These are phyloP conservation scores for Fraxinus floribunda DNA, from an alignment of 305 asterid genomes.

Conservation along the genomic window DNA sequence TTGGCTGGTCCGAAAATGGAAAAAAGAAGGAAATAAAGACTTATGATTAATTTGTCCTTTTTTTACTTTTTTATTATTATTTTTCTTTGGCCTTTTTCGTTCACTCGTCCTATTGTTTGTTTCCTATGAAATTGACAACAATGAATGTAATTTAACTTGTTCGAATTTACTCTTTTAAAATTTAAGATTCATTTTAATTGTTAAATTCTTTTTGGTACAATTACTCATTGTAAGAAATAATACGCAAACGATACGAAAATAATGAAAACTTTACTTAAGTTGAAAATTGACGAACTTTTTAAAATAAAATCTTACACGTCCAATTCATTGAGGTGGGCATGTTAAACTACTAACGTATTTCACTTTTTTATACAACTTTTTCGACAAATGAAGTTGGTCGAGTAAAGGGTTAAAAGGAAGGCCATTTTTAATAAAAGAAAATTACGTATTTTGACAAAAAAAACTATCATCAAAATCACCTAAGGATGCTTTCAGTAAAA, in stretches of 20 bases:
- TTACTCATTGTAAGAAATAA: not conserved
- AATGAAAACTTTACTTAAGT: not conserved
- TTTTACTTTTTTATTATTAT: no score
- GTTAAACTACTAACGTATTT: not conserved
- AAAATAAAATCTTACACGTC: not conserved
- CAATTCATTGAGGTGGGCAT: not conserved
- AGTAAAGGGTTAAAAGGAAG: not conserved
- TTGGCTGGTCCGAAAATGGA: slow-evolving; percentile 4
- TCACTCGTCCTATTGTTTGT: not conserved
- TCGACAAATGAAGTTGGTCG: not conserved
- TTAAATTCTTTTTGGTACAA: no score
- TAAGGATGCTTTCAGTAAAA: not conserved
- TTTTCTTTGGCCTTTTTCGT: not conserved
- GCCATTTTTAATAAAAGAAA: not conserved
- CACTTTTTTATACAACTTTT: not conserved
- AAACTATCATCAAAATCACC: not conserved
- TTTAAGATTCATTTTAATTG: not conserved
- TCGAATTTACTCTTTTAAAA: not conserved
- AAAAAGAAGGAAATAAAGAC: not conserved
- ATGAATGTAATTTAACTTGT: not conserved
- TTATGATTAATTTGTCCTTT: not conserved
- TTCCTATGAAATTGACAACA: not conserved
- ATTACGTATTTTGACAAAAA: not conserved
- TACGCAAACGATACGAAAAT: not conserved
- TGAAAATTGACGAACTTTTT: not conserved